phyloP scores from a whole-genome alignment of 2,329 filamentous ascomycete species.

The Canariomyces notabilis region DNA sequence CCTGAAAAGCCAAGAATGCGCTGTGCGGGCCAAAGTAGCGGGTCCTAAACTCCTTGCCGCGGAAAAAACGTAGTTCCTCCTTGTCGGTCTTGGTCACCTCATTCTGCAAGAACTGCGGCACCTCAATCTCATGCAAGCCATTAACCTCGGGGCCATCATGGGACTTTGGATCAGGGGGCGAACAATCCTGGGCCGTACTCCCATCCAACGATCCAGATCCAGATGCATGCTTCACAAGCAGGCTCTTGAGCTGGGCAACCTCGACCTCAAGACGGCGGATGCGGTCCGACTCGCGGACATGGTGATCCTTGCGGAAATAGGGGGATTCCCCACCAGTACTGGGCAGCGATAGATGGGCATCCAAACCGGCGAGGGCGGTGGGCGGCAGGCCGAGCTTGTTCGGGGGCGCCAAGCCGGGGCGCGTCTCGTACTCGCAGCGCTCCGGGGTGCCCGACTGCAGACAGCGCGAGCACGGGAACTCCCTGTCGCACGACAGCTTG shows the following conservation, averaged over 20 bases:
- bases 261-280: constrained; percentile 57
- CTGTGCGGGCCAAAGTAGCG: constrained; percentile 58
- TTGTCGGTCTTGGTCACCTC: constrained; percentile 38
- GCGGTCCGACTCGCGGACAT: constrained; percentile 49
- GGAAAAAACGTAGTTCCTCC: constrained; percentile 53
- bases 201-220: constrained; percentile 49
- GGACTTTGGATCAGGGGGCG: constrained; percentile 20
- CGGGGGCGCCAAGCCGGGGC: constrained; percentile 34
- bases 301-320: constrained; percentile 37
- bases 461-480: constrained; percentile 57
- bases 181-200: constrained; percentile 41
- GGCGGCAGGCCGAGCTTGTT: constrained; percentile 44
- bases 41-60: constrained; percentile 55
- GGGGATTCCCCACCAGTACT: constrained; percentile 34
- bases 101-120: constrained; percentile 31
- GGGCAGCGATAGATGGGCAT: constrained; percentile 39
- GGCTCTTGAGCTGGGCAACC: constrained; percentile 50
- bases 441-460: constrained; percentile 58
- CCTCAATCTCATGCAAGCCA: constrained; percentile 16
- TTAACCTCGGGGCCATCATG: constrained; percentile 21
- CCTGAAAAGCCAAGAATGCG: constrained; percentile 55
- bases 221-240: constrained; percentile 42
- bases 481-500: constrained; percentile 58
- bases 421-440: constrained; percentile 54
- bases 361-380: constrained; percentile 40